Conservation (phyloP, 768 basidiomycete species). For the Strobilomyces dryophilus region DNA sequence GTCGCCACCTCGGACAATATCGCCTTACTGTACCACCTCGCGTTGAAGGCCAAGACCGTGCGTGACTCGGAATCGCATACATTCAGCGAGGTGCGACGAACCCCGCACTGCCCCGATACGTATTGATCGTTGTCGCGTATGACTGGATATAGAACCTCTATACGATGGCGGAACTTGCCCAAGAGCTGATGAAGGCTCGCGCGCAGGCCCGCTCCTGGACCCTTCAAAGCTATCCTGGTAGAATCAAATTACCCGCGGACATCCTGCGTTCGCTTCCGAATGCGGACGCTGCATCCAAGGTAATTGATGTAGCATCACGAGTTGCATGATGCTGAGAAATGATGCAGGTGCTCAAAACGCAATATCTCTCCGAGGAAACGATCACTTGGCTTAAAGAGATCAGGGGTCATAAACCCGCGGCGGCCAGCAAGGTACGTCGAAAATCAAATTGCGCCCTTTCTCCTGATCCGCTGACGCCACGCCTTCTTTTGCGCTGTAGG, state of each 20-base stretch:
- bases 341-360: conserved; percentile 57
- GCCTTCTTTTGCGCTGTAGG: conserved; percentile 19
- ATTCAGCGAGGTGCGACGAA: conserved; percentile 58
- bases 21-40: conserved; percentile 77
- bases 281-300: conserved; percentile 63
- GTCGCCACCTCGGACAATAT: conserved; percentile 79
- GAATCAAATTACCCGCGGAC: conserved; percentile 74
- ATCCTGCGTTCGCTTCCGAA: conserved; percentile 72
- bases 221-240: conserved; percentile 75
- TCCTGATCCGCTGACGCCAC: conserved; percentile 2
- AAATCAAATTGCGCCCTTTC: background rate
- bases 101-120: background rate
- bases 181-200: conserved; percentile 76
- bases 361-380: conserved; percentile 63
- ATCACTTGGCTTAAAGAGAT: conserved; percentile 53
- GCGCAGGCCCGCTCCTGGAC: conserved; percentile 65
- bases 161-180: conserved; percentile 81
- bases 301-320: conserved; percentile 17
- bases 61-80: conserved; percentile 68
- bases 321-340: background rate
- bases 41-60: conserved; percentile 81
- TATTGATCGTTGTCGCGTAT: background rate
- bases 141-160: conserved; percentile 68
- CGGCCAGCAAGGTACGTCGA: conserved; percentile 26
- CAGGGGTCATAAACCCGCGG: conserved; percentile 34